phyloP scores from a whole-genome alignment of 2,329 filamentous ascomycete species.

The Alternaria solani region DNA sequence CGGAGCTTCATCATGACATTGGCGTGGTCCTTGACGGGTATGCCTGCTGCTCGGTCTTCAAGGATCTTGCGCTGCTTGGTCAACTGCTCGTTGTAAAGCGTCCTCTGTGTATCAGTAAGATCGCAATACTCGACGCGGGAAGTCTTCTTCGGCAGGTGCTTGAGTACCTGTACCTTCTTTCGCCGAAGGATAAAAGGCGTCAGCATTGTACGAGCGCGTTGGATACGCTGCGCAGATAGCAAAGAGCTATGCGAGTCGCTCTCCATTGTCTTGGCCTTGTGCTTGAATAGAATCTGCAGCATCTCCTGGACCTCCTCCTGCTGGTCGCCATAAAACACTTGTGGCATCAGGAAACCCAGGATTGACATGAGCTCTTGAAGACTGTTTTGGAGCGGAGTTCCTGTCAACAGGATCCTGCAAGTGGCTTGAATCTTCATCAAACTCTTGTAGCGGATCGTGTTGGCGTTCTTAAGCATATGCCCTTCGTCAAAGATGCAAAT shows the following conservation, averaged over 20 bases:
- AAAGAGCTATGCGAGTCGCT: conserved; percentile 76
- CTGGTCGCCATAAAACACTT: conserved; percentile 74
- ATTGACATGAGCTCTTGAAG: conserved; percentile 89
- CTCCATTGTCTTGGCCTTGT: conserved; percentile 85
- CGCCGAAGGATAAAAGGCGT: conserved; percentile 93
- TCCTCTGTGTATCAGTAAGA: conserved; percentile 74
- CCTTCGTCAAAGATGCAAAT: conserved; percentile 90
- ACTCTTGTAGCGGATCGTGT: conserved; percentile 81
- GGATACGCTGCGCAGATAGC: conserved; percentile 85
- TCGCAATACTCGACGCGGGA: conserved; percentile 81
- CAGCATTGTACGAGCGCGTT: conserved; percentile 87
- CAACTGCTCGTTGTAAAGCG: conserved; percentile 76
- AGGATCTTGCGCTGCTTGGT: conserved; percentile 67
- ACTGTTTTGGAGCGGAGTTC: conserved; percentile 94
- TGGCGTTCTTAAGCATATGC: conserved; percentile 88
- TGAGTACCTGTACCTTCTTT: conserved; percentile 89
- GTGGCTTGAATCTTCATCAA: conserved; percentile 77
- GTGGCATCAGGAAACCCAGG: conserved; percentile 91
- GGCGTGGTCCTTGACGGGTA: conserved; percentile 62
- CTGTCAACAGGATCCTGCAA: conserved; percentile 88
- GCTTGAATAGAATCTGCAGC: conserved; percentile 87
- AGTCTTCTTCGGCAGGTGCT: conserved; percentile 81
- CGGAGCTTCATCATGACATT: conserved; percentile 83
- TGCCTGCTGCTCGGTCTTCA: conserved; percentile 65
- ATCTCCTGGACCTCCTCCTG: conserved; percentile 73